Conservation (phyloP, 352 stramenopile genomes). For the Halophytophthora polymorphica region DNA sequence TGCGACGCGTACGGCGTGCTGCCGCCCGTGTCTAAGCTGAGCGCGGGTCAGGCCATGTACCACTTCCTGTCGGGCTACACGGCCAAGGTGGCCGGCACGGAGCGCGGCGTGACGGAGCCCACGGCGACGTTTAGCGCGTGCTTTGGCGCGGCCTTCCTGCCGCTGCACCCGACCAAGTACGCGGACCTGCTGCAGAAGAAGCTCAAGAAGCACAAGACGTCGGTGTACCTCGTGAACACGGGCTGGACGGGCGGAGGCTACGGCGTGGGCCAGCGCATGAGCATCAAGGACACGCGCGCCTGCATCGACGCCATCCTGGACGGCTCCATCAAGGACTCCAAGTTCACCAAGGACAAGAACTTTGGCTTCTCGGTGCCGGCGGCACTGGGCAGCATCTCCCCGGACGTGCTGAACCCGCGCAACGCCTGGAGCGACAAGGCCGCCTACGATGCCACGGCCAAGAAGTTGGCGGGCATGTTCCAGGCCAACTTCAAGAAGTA, state of each 20-base stretch:
- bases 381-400: constrained; percentile 82
- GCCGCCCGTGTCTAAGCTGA: constrained; percentile 95
- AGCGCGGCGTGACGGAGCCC: constrained; percentile 96
- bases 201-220: constrained; percentile 92
- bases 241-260: constrained; percentile 96
- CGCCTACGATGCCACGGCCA: constrained; percentile 89
- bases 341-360: constrained; percentile 83
- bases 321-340: constrained; percentile 91
- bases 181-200: constrained; percentile 97
- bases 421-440: constrained; percentile 92
- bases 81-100: constrained; percentile 97
- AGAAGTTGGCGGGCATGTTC: constrained; percentile 96
- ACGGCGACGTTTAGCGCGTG: constrained; percentile 95
- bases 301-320: constrained; percentile 97
- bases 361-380: constrained; percentile 95
- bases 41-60: constrained; percentile 95
- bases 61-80: constrained; percentile 99
- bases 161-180: constrained; percentile 96
- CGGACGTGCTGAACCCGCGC: constrained; percentile 89
- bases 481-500: constrained; percentile 97
- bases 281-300: constrained; percentile 94
- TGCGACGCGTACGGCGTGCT: constrained; percentile 98
- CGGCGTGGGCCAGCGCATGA: constrained; percentile 96
- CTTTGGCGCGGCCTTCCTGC: constrained; percentile 97
- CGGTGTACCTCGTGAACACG: constrained; percentile 97